Evolutionary conservation across 2,329 filamentous ascomycete species (phyloP).

Genomic region (Capronia epimyces): DNA sequence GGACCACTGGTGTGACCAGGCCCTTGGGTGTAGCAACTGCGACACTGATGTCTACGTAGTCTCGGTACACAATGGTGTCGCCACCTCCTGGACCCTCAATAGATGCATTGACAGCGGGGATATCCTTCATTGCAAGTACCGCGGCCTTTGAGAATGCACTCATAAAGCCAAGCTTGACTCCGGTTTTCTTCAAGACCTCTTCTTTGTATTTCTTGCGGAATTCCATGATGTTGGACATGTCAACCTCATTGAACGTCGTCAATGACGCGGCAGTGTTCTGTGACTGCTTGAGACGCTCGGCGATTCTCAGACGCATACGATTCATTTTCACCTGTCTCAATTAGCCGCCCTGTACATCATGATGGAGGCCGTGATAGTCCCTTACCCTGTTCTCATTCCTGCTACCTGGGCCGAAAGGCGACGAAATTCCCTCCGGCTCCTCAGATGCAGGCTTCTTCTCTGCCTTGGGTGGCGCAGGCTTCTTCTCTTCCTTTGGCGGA

Average conservation of each 20-base stretch:
- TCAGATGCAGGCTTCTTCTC: conserved; percentile 33
- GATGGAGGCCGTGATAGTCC: conserved; percentile 29
- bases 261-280: conserved; percentile 97
- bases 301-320: conserved; percentile 95
- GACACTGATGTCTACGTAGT: conserved; percentile 96
- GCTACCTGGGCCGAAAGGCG: conserved; percentile 52
- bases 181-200: conserved; percentile 88
- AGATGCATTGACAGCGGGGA: conserved; percentile 92
- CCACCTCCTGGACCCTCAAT: conserved; percentile 93
- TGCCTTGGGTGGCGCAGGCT: conserved; percentile 33
- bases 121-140: conserved; percentile 85
- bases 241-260: conserved; percentile 98
- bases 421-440: conserved; percentile 26
- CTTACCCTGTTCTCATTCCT: conserved; percentile 84
- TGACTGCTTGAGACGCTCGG: conserved; percentile 96
- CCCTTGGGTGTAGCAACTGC: conserved; percentile 97
- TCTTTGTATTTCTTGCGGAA: conserved; percentile 98
- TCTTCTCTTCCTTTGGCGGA: conserved; percentile 36
- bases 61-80: conserved; percentile 95
- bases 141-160: conserved; percentile 89
- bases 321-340: conserved; percentile 92
- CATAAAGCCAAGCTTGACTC: conserved; percentile 99
- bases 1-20: conserved; percentile 90
- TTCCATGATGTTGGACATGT: conserved; percentile 97
- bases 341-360: conserved; percentile 8